A percentile compares a stretch with the other conserved stretches of the same genome.
These are phyloP conservation scores for Leishmania major DNA, from an alignment of 208 protist genomes.

Conservation along the genomic window DNA sequence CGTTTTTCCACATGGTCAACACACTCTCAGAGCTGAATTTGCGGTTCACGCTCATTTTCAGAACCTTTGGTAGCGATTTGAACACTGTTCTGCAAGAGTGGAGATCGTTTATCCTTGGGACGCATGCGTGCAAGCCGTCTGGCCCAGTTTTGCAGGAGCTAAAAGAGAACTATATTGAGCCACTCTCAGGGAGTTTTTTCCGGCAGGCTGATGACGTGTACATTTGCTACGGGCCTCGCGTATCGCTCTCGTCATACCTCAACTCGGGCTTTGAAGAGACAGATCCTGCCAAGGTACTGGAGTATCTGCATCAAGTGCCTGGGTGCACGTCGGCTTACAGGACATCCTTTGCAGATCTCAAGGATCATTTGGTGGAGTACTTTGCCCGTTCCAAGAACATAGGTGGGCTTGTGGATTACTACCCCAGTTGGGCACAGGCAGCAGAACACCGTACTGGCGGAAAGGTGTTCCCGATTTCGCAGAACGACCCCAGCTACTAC, in stretches of 20 bases:
- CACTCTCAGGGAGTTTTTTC: conserved; percentile 72
- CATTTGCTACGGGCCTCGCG: conserved; percentile 68
- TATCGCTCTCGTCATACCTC: conserved; percentile 46
- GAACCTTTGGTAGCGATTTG: conserved; percentile 89
- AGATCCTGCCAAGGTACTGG: conserved; percentile 23
- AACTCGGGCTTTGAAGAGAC: conserved; percentile 30
- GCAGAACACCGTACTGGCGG: conserved; percentile 77
- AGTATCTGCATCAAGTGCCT: conserved; percentile 44
- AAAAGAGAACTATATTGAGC: conserved; percentile 40
- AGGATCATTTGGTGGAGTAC: conserved; percentile 57
- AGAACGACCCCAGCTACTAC: conserved; percentile 38
- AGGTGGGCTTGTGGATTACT: conserved; percentile 89
- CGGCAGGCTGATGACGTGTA: conserved; percentile 62
- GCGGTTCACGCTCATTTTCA: conserved; percentile 88
- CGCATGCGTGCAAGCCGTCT: conserved; percentile 64
- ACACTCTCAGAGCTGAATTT: conserved; percentile 75
- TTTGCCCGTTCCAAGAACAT: conserved; percentile 60
- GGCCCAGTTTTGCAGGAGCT: conserved; percentile 55
- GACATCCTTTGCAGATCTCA: conserved; percentile 52
- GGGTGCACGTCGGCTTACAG: conserved; percentile 48
- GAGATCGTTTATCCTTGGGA: conserved; percentile 70
- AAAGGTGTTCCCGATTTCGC: conserved; percentile 79
- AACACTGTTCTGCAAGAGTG: conserved; percentile 76
- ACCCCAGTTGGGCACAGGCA: conserved; percentile 81
- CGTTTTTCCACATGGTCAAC: conserved; percentile 88